Evolutionary conservation across 495 filamentous ascomycete genomes (phyloP).

Genomic region (Aspergillus indologenus): DNA sequence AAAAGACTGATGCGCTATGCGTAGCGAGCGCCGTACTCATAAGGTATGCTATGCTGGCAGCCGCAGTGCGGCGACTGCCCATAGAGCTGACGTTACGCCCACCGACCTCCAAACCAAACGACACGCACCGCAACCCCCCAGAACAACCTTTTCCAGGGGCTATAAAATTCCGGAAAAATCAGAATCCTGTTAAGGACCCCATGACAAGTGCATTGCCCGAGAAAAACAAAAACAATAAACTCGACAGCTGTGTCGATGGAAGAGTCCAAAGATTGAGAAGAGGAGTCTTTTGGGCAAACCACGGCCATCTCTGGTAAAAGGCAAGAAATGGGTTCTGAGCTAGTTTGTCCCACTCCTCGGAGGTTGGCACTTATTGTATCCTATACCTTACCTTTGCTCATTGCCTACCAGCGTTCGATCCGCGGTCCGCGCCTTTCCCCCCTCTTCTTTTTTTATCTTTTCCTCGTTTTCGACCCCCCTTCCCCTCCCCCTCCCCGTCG

Average conservation of each 20-base stretch:
- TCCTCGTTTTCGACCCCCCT: conserved; percentile 7
- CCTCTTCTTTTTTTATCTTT: conserved; percentile 12
- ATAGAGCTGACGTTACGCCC: background rate
- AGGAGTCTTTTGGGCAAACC: conserved; percentile 57
- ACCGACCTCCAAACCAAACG: background rate
- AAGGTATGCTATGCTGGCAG: too few species aligned
- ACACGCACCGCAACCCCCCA: background rate
- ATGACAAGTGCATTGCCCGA: background rate
- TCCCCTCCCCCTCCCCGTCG: too few species aligned
- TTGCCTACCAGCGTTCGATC: conserved; percentile 26
- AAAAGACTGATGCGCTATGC: too few species aligned
- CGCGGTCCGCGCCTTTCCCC: conserved; percentile 10
- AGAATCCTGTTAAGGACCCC: background rate
- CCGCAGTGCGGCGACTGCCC: too few species aligned
- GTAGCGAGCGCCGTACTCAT: too few species aligned
- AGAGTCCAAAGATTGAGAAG: conserved; percentile 60
- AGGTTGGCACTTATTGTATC: background rate
- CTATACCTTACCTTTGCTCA: conserved; percentile 6
- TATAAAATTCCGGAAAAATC: conserved; percentile 2
- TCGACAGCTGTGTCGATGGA: conserved; percentile 40
- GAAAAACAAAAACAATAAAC: conserved; percentile 31
- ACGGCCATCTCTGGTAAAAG: conserved; percentile 70
- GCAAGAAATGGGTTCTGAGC: conserved; percentile 64
- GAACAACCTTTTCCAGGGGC: background rate
- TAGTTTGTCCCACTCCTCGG: conserved; percentile 52